phyloP scores from a whole-genome alignment of 1,284 basidiomycete species.

The Agroathelia rolfsii region DNA sequence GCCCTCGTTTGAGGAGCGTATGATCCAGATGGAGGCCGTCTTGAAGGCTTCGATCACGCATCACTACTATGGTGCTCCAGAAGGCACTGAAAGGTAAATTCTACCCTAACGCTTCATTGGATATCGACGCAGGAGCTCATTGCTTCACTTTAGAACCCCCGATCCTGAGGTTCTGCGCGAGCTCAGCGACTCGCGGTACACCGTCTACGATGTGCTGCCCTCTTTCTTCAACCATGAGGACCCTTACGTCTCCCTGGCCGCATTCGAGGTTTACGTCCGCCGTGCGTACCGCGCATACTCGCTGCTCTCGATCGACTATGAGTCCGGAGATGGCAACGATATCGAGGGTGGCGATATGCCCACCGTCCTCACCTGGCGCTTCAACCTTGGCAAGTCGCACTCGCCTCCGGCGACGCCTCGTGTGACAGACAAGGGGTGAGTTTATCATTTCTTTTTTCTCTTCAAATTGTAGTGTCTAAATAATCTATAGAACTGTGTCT shows the following conservation, averaged over 20 bases:
- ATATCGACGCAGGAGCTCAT: no score
- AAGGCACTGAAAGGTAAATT: constrained; percentile 47
- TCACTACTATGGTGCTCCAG: constrained; percentile 84
- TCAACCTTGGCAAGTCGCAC: constrained; percentile 81
- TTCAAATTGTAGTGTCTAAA: constrained; percentile 1
- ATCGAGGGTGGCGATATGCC: constrained; percentile 78
- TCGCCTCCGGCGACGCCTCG: constrained; percentile 81
- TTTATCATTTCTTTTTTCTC: constrained; percentile 15
- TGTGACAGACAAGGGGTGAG: constrained; percentile 49
- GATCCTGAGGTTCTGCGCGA: constrained; percentile 84
- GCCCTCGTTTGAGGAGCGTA: constrained; percentile 93
- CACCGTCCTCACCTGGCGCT: constrained; percentile 82
- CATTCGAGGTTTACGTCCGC: constrained; percentile 93
- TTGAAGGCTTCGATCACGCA: constrained; percentile 82
- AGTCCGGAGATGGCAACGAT: constrained; percentile 74
- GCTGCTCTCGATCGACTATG: constrained; percentile 87
- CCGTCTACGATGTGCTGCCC: constrained; percentile 94
- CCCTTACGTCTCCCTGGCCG: constrained; percentile 83
- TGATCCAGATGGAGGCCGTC: constrained; percentile 89
- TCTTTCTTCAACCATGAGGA: constrained; percentile 90
- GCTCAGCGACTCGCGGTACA: constrained; percentile 92
- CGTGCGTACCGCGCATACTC: constrained; percentile 95
- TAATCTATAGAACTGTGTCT: constrained; percentile 22
- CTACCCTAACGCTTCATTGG: constrained; percentile 1
- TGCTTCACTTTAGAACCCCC: constrained; percentile 45